A percentile compares a stretch with the other conserved stretches of the same genome.
Evolutionary conservation across 257 asterid species (phyloP).

Genomic region (Handroanthus guayacan): DNA sequence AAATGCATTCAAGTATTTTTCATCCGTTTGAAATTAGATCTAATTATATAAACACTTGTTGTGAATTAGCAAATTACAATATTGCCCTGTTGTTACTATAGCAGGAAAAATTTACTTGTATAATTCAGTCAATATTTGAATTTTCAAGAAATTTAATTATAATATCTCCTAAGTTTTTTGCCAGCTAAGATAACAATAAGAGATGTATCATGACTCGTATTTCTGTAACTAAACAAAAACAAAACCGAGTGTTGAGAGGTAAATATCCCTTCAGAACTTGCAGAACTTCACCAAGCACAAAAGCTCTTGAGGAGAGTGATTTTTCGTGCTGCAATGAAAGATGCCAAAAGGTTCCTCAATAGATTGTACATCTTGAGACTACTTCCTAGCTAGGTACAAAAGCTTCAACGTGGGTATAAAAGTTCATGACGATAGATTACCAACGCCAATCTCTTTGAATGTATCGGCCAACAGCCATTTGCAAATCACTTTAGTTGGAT

Average conservation of each 20-base stretch:
- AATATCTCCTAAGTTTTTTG: too few relatives aligned
- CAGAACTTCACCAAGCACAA: conserved; percentile 8
- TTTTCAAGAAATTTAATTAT: too few relatives aligned
- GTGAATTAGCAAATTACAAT: too few relatives aligned
- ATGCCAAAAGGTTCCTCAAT: conserved; percentile 13
- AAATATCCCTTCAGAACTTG: background rate
- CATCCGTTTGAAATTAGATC: background rate
- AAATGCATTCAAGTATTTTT: background rate
- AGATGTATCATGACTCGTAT: too few relatives aligned
- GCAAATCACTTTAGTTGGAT: background rate
- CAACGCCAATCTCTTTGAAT: background rate
- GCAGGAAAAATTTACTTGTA: too few relatives aligned
- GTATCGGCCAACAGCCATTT: conserved; percentile 2
- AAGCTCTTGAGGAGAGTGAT: conserved; percentile 23
- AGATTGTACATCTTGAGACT: conserved; percentile 31
- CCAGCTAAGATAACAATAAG: too few relatives aligned
- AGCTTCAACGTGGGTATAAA: background rate
- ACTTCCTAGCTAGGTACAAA: conserved; percentile 23
- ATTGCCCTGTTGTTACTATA: too few relatives aligned
- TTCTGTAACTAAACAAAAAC: too few relatives aligned
- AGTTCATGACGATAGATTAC: background rate
- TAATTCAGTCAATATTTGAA: too few relatives aligned
- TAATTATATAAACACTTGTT: too few relatives aligned
- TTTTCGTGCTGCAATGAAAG: conserved; percentile 1
- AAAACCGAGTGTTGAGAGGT: too few relatives aligned